Conservation (phyloP, 345 rosid species). For the Salix udensis region DNA sequence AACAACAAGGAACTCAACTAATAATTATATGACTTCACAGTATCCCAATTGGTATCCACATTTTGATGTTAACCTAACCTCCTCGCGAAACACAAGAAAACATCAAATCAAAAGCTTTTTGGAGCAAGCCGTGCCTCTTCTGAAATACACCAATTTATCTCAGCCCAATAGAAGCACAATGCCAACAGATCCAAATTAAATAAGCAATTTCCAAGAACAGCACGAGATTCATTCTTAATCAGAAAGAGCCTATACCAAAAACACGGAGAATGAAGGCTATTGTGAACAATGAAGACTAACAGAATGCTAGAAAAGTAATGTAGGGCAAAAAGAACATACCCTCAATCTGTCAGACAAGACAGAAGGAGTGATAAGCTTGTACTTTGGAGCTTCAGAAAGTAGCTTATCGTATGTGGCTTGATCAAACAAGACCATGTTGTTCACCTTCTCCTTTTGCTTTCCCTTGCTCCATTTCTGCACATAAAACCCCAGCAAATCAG, state of each 20-base stretch:
- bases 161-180: background rate
- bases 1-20: too few species aligned
- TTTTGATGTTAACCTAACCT: background rate
- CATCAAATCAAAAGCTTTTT: background rate
- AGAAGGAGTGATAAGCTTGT: constrained; percentile 81
- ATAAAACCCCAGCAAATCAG: background rate
- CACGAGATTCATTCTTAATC: background rate
- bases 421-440: constrained; percentile 87
- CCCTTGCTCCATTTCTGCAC: constrained; percentile 88
- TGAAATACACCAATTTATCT: background rate
- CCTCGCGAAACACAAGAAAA: background rate
- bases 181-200: background rate
- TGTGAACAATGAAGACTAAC: background rate
- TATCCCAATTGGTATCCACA: background rate
- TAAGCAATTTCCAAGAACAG: background rate
- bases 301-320: background rate
- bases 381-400: constrained; percentile 69
- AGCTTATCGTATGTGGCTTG: constrained; percentile 82
- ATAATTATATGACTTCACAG: background rate
- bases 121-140: background rate
- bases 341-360: constrained; percentile 77
- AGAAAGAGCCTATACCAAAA: background rate
- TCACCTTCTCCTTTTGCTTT: constrained; percentile 92
- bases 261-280: background rate
- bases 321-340: constrained; percentile 30